These are phyloP conservation scores for Ophiostoma novo-ulmi DNA, from an alignment of 2,329 filamentous ascomycete species.

Conservation along the genomic window DNA sequence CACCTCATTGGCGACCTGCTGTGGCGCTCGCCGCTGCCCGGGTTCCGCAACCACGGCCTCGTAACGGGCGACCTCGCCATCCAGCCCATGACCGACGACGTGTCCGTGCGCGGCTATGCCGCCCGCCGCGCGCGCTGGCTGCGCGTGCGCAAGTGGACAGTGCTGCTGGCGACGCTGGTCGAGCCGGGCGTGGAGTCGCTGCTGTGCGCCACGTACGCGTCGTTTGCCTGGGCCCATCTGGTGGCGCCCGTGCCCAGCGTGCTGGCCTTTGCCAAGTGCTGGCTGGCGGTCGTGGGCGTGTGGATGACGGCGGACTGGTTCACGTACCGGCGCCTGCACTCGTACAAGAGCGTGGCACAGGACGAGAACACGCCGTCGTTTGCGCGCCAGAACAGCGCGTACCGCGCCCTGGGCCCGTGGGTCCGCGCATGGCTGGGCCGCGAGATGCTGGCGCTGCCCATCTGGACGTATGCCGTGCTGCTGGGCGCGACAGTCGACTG, in stretches of 20 bases:
- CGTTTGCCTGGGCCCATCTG: constrained; percentile 50
- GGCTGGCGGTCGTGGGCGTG: constrained; percentile 56
- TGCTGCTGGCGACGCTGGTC: constrained; percentile 79
- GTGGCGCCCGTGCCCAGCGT: constrained; percentile 55
- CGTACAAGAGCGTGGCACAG: constrained; percentile 62
- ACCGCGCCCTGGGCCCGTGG: constrained; percentile 55
- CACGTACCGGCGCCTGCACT: constrained; percentile 69
- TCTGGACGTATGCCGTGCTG: constrained; percentile 86
- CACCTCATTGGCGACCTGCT: constrained; percentile 90
- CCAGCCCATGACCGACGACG: constrained; percentile 65
- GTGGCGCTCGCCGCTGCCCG: constrained; percentile 63
- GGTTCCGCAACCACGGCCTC: constrained; percentile 70
- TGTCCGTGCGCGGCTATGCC: constrained; percentile 71
- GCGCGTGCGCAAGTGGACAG: constrained; percentile 89
- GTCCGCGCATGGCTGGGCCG: constrained; percentile 76
- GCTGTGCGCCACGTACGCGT: constrained; percentile 73
- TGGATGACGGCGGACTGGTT: constrained; percentile 77
- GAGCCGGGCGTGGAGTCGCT: constrained; percentile 90
- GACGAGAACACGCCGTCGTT: constrained; percentile 68
- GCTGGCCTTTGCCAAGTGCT: constrained; percentile 59
- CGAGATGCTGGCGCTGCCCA: constrained; percentile 75
- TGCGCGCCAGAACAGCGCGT: constrained; percentile 40
- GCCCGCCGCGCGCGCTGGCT: constrained; percentile 84
- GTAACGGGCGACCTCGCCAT: constrained; percentile 81
- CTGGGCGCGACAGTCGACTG: constrained; percentile 84